phyloP scores from a whole-genome alignment of 2,329 filamentous ascomycete species.

The Cladophialophora chaetospira region DNA sequence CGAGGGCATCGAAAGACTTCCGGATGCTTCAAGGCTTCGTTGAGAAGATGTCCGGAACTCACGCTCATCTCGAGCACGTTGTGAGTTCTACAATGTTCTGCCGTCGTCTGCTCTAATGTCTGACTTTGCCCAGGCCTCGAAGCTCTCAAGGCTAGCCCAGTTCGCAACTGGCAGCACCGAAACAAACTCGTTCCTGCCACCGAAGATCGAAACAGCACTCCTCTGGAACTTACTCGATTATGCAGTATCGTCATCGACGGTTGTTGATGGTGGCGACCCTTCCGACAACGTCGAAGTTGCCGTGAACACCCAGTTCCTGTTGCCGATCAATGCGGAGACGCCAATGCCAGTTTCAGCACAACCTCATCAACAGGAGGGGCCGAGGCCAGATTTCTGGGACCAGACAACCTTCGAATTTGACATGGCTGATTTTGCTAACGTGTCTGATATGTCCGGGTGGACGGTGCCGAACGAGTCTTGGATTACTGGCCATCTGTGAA shows the following conservation, averaged over 20 bases:
- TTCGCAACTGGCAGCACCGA: conserved; percentile 8
- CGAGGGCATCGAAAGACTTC: conserved; percentile 21
- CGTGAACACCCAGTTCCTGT: conserved; percentile 30
- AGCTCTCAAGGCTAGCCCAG: conserved; percentile 21
- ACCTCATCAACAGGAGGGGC: not conserved
- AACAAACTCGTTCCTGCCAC: conserved; percentile 10
- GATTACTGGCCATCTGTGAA: conserved; percentile 20
- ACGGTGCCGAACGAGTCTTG: conserved; percentile 18
- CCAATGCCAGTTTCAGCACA: not conserved
- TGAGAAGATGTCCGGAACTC: conserved; percentile 14
- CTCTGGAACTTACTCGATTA: conserved; percentile 31
- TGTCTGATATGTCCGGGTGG: conserved; percentile 19
- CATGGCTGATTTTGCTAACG: conserved; percentile 23
- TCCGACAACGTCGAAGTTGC: conserved; percentile 27
- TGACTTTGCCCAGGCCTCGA: conserved; percentile 8
- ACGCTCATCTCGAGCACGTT: conserved; percentile 26
- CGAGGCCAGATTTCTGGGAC: conserved; percentile 16
- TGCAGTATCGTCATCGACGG: conserved; percentile 25
- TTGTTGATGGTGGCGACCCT: conserved; percentile 11
- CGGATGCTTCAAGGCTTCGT: conserved; percentile 22
- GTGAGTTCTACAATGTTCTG: conserved; percentile 8
- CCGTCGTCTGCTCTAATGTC: not conserved
- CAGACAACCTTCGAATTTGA: conserved; percentile 23
- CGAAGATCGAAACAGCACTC: conserved; percentile 26
- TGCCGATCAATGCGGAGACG: conserved; percentile 19